Evolutionary conservation across 108 stramenopile genomes (phyloP), one percentile per base, ranked within the genome.

Genomic region (Nitzschia sp.): DNA sequence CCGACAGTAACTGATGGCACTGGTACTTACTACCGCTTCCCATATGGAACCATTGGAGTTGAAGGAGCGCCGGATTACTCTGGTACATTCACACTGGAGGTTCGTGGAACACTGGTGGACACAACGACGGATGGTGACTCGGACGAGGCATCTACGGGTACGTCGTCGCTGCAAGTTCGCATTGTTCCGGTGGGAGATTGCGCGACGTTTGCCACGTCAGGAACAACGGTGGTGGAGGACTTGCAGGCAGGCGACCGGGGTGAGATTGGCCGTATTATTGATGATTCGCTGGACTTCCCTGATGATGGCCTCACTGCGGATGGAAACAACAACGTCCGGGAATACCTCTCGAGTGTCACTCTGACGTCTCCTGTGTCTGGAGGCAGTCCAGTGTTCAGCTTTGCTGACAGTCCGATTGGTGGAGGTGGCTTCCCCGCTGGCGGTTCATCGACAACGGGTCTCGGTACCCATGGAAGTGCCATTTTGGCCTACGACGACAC

Each of bases 91-190:
- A 37, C 39, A 9, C 57, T 58, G 1, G 3, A 58, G 29, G 6
- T n/a, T 38, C 26, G 62, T 46, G 62, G 44, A 39, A 48, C 62
- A 2, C 19, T 63, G 19, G 21, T 25, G 11, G 62, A 63, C 29
- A 63, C 62, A 46, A n/a, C 62, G 6, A 9, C 44, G 5, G 62
- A 63, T 48, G 62, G 62, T 12, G 62, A 63, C 62, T 29, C 20
- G 10, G 42, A 41, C 29, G 14, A 14, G 10, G n/a, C 43, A 10
- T 44, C 42, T 1, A 48, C 62, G 2, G 12, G 29, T 0, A 11
- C 39, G 1, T 19, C 44, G 3, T 7, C 6, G 2, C 12, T 63
- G 19, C 9, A 10, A 46, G 44, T 63, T 10, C 9, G 15, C 3
- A 21, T 63, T 26, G n/a, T 14, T 10, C 62, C 62, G 1, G 62